A percentile compares a stretch with the other conserved stretches of the same genome.
Evolutionary conservation across 83 land plant species (phyloP).

Genomic region (Thuja plicata): DNA sequence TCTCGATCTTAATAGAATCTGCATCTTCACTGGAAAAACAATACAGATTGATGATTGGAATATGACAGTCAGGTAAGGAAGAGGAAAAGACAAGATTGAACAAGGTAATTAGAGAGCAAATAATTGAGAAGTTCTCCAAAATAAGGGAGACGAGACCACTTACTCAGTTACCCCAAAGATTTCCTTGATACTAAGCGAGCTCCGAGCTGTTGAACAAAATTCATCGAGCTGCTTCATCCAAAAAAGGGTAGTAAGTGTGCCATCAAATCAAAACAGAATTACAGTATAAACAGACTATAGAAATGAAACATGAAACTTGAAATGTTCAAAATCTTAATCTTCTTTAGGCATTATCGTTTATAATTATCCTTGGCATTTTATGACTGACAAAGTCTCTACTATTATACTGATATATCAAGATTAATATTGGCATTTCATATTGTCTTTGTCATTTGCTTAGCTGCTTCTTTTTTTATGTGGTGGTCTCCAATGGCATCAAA

Average conservation of each 20-base stretch:
- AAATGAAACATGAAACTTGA: not conserved
- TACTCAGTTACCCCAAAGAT: constrained; percentile 98
- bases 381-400: not conserved
- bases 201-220: constrained; percentile 73
- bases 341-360: not conserved
- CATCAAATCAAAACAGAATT: not conserved
- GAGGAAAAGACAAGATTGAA: constrained; percentile 1
- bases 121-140: not conserved
- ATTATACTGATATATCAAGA: too few species aligned
- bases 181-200: constrained; percentile 77
- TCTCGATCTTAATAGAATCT: constrained; percentile 62
- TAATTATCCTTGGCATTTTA: not conserved
- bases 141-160: constrained; percentile 12
- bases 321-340: not conserved
- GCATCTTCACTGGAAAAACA: constrained; percentile 80
- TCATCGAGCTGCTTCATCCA: constrained; percentile 69
- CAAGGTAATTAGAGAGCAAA: not conserved
- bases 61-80: not conserved
- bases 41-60: not conserved
- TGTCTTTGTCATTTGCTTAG: too few species aligned
- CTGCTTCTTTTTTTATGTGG: too few species aligned
- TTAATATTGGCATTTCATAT: not conserved
- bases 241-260: not conserved
- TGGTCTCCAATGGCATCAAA: too few species aligned
- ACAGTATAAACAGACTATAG: not conserved